Conservation (phyloP, 2,329 filamentous ascomycete genomes). For the Aspergillus sp. region DNA sequence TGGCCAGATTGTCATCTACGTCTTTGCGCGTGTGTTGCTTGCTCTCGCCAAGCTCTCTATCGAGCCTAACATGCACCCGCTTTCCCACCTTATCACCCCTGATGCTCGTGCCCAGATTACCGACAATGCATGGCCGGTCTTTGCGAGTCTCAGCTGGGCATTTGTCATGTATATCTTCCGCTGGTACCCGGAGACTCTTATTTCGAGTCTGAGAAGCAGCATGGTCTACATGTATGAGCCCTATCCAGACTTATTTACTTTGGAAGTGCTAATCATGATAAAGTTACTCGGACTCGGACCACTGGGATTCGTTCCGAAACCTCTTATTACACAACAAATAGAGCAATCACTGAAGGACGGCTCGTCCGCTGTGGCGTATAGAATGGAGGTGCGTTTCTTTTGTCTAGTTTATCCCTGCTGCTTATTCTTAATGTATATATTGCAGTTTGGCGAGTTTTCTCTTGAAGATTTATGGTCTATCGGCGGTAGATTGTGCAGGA, state of each 20-base stretch:
- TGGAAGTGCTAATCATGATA: conserved; percentile 2
- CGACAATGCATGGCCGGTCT: conserved; percentile 80
- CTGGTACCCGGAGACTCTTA: conserved; percentile 83
- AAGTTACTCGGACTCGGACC: conserved; percentile 70
- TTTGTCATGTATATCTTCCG: conserved; percentile 92
- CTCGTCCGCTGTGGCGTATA: neutral
- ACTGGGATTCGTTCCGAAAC: conserved; percentile 79
- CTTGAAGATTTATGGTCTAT: neutral
- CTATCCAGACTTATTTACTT: neutral
- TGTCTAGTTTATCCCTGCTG: neutral
- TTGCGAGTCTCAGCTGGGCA: conserved; percentile 86
- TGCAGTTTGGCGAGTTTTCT: neutral
- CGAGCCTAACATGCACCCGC: conserved; percentile 45
- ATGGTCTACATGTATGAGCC: conserved; percentile 89
- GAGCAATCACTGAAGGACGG: neutral
- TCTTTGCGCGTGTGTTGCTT: conserved; percentile 84
- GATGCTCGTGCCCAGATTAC: conserved; percentile 45
- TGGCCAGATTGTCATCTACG: conserved; percentile 86
- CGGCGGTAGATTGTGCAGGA: too few relatives aligned
- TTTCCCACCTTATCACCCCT: conserved; percentile 37
- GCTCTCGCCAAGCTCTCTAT: conserved; percentile 76
- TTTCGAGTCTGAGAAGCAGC: conserved; percentile 82
- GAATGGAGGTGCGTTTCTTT: neutral
- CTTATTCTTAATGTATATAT: neutral
- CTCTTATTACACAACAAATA: conserved; percentile 76